These are phyloP conservation scores for Casuarina cunninghamiana DNA, from an alignment of 306 rosid genomes.

Conservation along the genomic window DNA sequence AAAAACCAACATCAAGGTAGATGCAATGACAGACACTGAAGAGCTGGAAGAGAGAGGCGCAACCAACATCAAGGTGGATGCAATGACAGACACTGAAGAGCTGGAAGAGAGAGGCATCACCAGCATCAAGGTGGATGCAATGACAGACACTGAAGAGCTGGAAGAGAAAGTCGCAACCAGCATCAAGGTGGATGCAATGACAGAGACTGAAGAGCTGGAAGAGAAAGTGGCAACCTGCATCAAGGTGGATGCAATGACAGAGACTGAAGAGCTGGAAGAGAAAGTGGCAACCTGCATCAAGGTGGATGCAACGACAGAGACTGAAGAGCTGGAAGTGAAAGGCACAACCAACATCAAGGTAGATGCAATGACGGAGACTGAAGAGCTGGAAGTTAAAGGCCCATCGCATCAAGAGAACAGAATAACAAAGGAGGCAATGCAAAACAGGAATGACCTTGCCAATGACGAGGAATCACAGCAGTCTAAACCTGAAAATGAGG, in stretches of 20 bases:
- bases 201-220: slow-evolving; percentile 1
- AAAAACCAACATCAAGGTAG: slow-evolving; percentile 24
- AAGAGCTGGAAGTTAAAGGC: not conserved
- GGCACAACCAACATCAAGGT: too few relatives aligned
- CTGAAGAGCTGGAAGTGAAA: too few relatives aligned
- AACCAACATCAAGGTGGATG: slow-evolving; percentile 24
- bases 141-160: slow-evolving; percentile 10
- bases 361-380: too few relatives aligned
- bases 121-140: slow-evolving; percentile 24
- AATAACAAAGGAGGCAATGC: slow-evolving; percentile 36
- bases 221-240: too few relatives aligned
- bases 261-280: too few relatives aligned
- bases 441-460: slow-evolving; percentile 26
- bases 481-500: slow-evolving; percentile 53
- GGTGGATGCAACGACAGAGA: too few relatives aligned
- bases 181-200: slow-evolving; percentile 21
- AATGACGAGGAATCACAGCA: slow-evolving; percentile 30
- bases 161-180: not conserved
- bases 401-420: slow-evolving; percentile 20
- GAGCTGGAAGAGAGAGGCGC: too few relatives aligned
- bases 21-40: slow-evolving; percentile 20
- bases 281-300: too few relatives aligned
- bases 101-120: not conserved
- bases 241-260: too few relatives aligned
- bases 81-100: slow-evolving; percentile 16